A percentile compares a stretch with the other conserved stretches of the same genome.
Conservation (phyloP, 306 rosid genomes). For the Cicer bijugum region DNA sequence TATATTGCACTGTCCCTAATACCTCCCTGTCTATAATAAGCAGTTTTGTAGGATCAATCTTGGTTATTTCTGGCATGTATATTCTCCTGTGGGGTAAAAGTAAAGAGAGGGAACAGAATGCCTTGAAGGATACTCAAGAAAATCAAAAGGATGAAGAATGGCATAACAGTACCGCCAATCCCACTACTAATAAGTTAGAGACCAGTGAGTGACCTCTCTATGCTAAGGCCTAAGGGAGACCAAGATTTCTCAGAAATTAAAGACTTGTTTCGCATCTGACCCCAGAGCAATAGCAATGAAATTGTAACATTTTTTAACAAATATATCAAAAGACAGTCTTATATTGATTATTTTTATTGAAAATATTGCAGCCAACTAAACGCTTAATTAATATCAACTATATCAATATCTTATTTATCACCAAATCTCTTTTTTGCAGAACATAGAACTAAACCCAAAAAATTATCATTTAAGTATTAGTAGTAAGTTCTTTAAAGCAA, state of each 20-base stretch:
- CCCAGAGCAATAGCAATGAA: background rate
- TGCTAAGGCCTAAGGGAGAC: background rate
- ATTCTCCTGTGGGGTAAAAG: constrained; percentile 82
- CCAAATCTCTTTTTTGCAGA: background rate
- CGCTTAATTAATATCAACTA: background rate
- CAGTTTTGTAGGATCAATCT: constrained; percentile 76
- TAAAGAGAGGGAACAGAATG: constrained; percentile 51
- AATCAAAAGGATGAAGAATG: constrained; percentile 50
- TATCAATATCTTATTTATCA: background rate
- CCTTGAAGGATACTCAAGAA: constrained; percentile 49
- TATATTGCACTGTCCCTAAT: constrained; percentile 32
- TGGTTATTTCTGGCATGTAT: constrained; percentile 78
- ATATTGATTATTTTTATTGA: background rate
- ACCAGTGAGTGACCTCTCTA: background rate
- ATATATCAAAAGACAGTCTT: background rate
- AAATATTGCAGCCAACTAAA: background rate
- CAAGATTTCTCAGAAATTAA: constrained; percentile 18
- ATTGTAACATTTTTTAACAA: background rate
- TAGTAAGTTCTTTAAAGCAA: background rate
- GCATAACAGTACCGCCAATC: constrained; percentile 35
- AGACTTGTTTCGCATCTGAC: background rate
- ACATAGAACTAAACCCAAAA: background rate
- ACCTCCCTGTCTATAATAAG: constrained; percentile 27
- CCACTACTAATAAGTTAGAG: constrained; percentile 14
- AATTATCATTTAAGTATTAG: background rate